Conservation (phyloP, 2,329 filamentous ascomycete genomes). For the Meredithiella fracta region DNA sequence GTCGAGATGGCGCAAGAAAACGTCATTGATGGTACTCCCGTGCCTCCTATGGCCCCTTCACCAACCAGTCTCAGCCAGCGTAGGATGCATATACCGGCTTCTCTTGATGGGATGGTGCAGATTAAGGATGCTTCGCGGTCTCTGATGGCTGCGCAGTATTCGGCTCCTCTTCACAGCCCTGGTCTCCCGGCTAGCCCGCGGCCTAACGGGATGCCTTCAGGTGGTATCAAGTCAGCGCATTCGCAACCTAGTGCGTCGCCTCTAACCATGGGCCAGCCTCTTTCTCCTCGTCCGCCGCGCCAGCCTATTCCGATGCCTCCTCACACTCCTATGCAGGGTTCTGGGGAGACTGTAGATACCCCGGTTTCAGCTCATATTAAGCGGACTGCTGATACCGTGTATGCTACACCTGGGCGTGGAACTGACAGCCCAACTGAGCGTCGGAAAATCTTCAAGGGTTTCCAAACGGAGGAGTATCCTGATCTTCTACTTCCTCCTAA, state of each 20-base stretch:
- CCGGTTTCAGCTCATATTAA: constrained; percentile 22
- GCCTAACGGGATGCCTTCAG: constrained; percentile 25
- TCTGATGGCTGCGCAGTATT: constrained; percentile 17
- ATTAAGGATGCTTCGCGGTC: constrained; percentile 17
- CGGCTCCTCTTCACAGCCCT: constrained; percentile 36
- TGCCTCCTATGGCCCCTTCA: constrained; percentile 15
- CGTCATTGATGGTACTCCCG: constrained; percentile 9
- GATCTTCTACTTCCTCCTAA: constrained; percentile 75
- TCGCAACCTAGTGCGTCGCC: background rate
- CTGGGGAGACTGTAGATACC: constrained; percentile 18
- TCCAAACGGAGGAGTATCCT: constrained; percentile 74
- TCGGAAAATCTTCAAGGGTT: constrained; percentile 51
- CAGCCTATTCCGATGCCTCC: constrained; percentile 58
- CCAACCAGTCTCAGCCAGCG: constrained; percentile 25
- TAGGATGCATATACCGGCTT: constrained; percentile 28
- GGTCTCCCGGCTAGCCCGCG: constrained; percentile 45
- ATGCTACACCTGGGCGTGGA: constrained; percentile 9
- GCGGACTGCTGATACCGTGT: constrained; percentile 2
- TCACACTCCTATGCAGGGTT: constrained; percentile 37
- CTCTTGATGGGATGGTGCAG: constrained; percentile 36
- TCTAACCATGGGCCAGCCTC: constrained; percentile 29
- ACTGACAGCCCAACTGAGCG: constrained; percentile 27
- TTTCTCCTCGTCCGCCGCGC: constrained; percentile 58
- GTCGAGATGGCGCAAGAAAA: constrained; percentile 6
- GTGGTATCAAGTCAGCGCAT: background rate